These are phyloP conservation scores for Xylariaceae sp. DNA, from an alignment of 2,329 filamentous ascomycete species.

Conservation along the genomic window DNA sequence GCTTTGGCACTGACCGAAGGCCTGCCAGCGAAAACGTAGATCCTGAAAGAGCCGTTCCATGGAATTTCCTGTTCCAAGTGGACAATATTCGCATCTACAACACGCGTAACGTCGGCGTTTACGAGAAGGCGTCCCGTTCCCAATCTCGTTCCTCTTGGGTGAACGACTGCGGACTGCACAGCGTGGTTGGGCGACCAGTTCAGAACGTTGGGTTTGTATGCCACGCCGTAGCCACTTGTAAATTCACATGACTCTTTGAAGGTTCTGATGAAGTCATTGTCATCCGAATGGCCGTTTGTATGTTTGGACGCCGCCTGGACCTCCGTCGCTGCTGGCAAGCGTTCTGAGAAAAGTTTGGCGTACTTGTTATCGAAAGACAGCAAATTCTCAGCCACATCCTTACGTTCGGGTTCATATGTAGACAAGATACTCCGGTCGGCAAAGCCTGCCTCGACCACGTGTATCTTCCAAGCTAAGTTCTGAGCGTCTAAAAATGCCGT, in stretches of 20 bases:
- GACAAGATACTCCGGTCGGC: conserved; percentile 70
- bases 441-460: conserved; percentile 81
- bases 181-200: conserved; percentile 77
- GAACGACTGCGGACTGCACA: conserved; percentile 66
- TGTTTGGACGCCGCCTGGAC: conserved; percentile 60
- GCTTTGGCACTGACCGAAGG: conserved; percentile 57
- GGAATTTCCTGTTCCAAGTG: conserved; percentile 88
- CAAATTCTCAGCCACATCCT: conserved; percentile 77
- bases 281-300: conserved; percentile 38
- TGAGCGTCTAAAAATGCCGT: conserved; percentile 76
- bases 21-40: conserved; percentile 80
- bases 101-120: conserved; percentile 77
- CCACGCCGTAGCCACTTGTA: conserved; percentile 86
- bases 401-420: conserved; percentile 85
- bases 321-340: conserved; percentile 67
- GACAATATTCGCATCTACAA: conserved; percentile 84
- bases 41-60: conserved; percentile 79
- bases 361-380: conserved; percentile 86
- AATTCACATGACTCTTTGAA: conserved; percentile 93
- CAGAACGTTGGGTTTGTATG: conserved; percentile 74
- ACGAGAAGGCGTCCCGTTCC: conserved; percentile 71
- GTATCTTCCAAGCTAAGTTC: conserved; percentile 95
- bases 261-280: conserved; percentile 80
- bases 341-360: conserved; percentile 81
- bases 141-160: conserved; percentile 61